Base-by-base conservation (phyloP, 352 stramenopile genomes). In the Globisporangium yorkense region DNA sequence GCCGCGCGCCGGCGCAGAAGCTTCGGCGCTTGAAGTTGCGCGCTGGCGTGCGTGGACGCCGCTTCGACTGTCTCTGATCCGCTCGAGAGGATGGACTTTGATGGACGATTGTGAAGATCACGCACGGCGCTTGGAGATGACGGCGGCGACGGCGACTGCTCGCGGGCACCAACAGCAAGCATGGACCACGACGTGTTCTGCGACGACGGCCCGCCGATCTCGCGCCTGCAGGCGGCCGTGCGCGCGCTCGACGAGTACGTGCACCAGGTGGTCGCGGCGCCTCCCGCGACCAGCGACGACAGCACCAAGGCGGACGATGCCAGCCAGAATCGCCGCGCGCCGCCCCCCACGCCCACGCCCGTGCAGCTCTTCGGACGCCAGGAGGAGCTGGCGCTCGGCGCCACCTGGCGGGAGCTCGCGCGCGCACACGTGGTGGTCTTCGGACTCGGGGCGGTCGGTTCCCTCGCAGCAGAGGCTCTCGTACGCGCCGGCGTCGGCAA, bases 111-210 rank as follows among this genome's bases (percentile, higher is more conserved):
- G 24, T 27, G 24, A 27, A 27, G 24, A 27, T 27, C 24, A 27
- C 24, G 24, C 24, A 27, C 24, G 24, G 24, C 24, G 24, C 24
- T 27, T 27, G 37, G 13, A 0, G 37, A 5, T 10, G 37, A 3
- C 33, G 33, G 9, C 33, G 33, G 10, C 33, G 33, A 13, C 15
- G 15, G 40, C 13, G 40, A 45, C 40, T 18, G 16, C 13, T 21
- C 16, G 16, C 16, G 40, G 40, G 6, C 43, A 21, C 13, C 43
- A 3, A 21, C n/a, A 2, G 15, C 18, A 16, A 40, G 18, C 59
- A 78, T 71, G 67, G 51, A 71, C 55, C 63, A 66, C 43, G 71
- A 80, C 49, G 60, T 66, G 16, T 76, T 80, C 56, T 67, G 64
- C 50, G 68, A 80, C 52, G 71, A 80, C 53, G 68, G 71, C 9